Percentiles rank a stretch among this genome's conserved stretches.
phyloP scores from a whole-genome alignment of 2,329 filamentous ascomycete genomes.

The Botryosphaeria dothidea region DNA sequence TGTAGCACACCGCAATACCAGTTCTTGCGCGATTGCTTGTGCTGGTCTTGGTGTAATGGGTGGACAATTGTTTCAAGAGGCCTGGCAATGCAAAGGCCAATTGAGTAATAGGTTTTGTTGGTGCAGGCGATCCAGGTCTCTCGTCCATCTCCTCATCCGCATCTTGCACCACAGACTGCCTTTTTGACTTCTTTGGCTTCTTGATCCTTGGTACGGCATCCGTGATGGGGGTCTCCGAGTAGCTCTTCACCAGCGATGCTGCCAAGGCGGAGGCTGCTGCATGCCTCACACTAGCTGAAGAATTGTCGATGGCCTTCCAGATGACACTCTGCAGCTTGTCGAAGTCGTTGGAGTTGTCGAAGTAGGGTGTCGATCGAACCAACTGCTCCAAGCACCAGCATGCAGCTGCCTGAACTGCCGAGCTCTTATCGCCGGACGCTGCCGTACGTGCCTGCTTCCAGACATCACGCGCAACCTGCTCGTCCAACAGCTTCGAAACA shows the following conservation, averaged over 20 bases:
- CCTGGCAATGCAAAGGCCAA: constrained; percentile 75
- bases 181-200: constrained; percentile 73
- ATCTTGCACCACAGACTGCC: constrained; percentile 55
- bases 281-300: constrained; percentile 73
- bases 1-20: constrained; percentile 84
- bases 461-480: constrained; percentile 79
- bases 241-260: constrained; percentile 77
- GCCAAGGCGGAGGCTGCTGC: constrained; percentile 85
- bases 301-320: constrained; percentile 84
- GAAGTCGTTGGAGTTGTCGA: constrained; percentile 86
- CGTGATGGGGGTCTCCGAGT: constrained; percentile 61
- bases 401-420: constrained; percentile 74
- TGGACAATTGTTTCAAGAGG: constrained; percentile 75
- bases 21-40: constrained; percentile 80
- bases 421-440: constrained; percentile 77
- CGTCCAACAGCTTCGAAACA: constrained; percentile 76
- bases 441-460: constrained; percentile 88
- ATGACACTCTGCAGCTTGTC: constrained; percentile 80
- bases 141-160: constrained; percentile 72
- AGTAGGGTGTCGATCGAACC: constrained; percentile 72
- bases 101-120: constrained; percentile 69
- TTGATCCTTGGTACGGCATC: constrained; percentile 60
- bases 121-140: constrained; percentile 72
- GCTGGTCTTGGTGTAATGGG: constrained; percentile 75
- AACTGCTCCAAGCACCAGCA: constrained; percentile 78